Evolutionary conservation across 2,329 filamentous ascomycete genomes (phyloP).

Genomic region (Hypoxylon sp.): DNA sequence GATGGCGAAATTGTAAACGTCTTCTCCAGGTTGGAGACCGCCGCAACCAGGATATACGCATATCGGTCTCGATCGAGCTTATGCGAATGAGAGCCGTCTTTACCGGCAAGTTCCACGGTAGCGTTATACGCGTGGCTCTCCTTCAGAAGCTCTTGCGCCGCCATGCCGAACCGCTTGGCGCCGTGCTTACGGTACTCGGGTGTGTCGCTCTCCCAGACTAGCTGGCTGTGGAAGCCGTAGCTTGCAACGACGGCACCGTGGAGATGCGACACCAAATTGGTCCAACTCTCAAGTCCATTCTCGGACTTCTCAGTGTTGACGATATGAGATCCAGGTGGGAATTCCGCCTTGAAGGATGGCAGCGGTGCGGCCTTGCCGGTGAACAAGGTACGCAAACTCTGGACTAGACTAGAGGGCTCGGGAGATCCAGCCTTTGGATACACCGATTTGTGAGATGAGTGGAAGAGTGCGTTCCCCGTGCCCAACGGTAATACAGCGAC

Average conservation of each 20-base stretch:
- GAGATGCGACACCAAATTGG: slow-evolving; percentile 60
- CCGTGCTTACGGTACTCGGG: slow-evolving; percentile 83
- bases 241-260: slow-evolving; percentile 88
- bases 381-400: slow-evolving; percentile 72
- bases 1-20: slow-evolving; percentile 85
- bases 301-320: slow-evolving; percentile 55
- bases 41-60: slow-evolving; percentile 81
- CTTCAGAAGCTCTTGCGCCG: slow-evolving; percentile 80
- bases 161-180: slow-evolving; percentile 84
- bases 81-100: slow-evolving; percentile 15
- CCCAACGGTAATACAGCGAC: slow-evolving; percentile 73
- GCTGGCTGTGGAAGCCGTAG: slow-evolving; percentile 89
- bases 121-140: slow-evolving; percentile 67
- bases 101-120: slow-evolving; percentile 55
- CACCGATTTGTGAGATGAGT: slow-evolving; percentile 72
- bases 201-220: slow-evolving; percentile 94
- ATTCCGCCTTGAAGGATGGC: slow-evolving; percentile 74
- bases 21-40: slow-evolving; percentile 86
- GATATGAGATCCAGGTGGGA: slow-evolving; percentile 70
- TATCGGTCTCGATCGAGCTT: slow-evolving; percentile 66
- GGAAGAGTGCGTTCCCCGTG: slow-evolving; percentile 76
- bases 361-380: slow-evolving; percentile 68
- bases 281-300: slow-evolving; percentile 48
- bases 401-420: slow-evolving; percentile 61
- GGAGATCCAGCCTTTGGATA: slow-evolving; percentile 57